Percentiles rank a stretch among this genome's conserved stretches.
Evolutionary conservation across 129 eudicot species (phyloP).

Genomic region (Tagetes erecta): DNA sequence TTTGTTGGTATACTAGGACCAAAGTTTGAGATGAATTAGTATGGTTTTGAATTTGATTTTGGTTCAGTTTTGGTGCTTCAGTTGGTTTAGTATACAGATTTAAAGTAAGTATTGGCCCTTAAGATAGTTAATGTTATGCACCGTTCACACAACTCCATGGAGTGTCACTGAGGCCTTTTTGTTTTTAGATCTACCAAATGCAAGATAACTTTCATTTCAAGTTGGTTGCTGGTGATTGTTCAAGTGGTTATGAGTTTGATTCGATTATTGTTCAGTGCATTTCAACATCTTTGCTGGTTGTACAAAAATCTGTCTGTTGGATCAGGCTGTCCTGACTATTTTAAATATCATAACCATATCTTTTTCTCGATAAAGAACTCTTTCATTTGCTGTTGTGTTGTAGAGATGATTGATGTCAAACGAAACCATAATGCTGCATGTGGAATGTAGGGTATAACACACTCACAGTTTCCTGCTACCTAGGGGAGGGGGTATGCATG

Average conservation of each 20-base stretch:
- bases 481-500: background rate
- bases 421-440: background rate
- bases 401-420: background rate
- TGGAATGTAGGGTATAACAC: conserved; percentile 15
- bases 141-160: background rate
- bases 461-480: background rate
- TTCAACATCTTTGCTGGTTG: background rate
- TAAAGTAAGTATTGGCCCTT: background rate
- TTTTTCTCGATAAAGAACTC: background rate
- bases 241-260: conserved; percentile 8
- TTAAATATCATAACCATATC: background rate
- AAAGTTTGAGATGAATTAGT: conserved; percentile 1
- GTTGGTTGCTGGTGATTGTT: conserved; percentile 7
- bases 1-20: conserved; percentile 2
- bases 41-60: conserved; percentile 5
- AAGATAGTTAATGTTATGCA: conserved; percentile 4
- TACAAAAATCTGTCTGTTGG: background rate
- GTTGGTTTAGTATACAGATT: conserved; percentile 5
- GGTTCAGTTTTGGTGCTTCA: background rate
- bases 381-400: background rate
- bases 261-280: background rate
- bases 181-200: conserved; percentile 17
- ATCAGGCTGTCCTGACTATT: background rate
- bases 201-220: conserved; percentile 1
- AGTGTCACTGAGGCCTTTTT: conserved; percentile 5